phyloP scores from a whole-genome alignment of 2,329 filamentous ascomycete species.

The Amylocarpus encephaloides region DNA sequence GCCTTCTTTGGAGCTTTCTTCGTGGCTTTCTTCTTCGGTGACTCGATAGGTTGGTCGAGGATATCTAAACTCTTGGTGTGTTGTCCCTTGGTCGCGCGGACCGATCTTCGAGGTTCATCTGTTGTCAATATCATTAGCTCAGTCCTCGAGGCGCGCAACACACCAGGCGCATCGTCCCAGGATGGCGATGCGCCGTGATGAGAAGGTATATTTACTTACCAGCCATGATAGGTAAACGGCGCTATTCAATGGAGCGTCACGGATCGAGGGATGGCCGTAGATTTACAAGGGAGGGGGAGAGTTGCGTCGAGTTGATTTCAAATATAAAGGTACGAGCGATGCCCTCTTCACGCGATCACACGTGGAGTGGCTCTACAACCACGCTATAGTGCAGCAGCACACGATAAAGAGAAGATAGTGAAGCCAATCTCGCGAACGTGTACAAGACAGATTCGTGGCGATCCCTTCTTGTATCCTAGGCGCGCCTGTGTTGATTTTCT shows the following conservation, averaged over 20 bases:
- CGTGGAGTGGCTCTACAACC: slow-evolving; percentile 26
- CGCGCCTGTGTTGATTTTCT: slow-evolving; percentile 12
- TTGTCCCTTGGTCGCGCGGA: slow-evolving; percentile 93
- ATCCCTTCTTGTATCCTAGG: slow-evolving; percentile 7
- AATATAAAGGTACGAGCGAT: slow-evolving; percentile 22
- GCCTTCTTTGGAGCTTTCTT: slow-evolving; percentile 48
- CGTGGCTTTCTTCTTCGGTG: slow-evolving; percentile 44
- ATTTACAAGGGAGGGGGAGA: slow-evolving; percentile 24
- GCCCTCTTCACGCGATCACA: slow-evolving; percentile 28
- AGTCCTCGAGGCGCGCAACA: background rate
- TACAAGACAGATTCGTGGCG: background rate
- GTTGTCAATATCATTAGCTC: slow-evolving; percentile 19
- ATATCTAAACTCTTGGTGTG: slow-evolving; percentile 83
- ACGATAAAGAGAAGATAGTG: slow-evolving; percentile 17
- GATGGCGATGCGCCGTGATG: slow-evolving; percentile 2
- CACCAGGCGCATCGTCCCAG: background rate
- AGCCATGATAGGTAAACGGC: slow-evolving; percentile 39
- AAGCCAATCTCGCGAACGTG: slow-evolving; percentile 15
- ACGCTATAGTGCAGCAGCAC: slow-evolving; percentile 22
- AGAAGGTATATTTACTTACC: slow-evolving; percentile 45
- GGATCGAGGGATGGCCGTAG: slow-evolving; percentile 15
- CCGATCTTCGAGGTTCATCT: slow-evolving; percentile 88
- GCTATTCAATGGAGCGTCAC: slow-evolving; percentile 18
- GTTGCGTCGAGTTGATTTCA: slow-evolving; percentile 23
- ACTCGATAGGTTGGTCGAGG: slow-evolving; percentile 52